Evolutionary conservation across 2,329 filamentous ascomycete genomes (phyloP).

Genomic region (Thermomyces lanuginosus): DNA sequence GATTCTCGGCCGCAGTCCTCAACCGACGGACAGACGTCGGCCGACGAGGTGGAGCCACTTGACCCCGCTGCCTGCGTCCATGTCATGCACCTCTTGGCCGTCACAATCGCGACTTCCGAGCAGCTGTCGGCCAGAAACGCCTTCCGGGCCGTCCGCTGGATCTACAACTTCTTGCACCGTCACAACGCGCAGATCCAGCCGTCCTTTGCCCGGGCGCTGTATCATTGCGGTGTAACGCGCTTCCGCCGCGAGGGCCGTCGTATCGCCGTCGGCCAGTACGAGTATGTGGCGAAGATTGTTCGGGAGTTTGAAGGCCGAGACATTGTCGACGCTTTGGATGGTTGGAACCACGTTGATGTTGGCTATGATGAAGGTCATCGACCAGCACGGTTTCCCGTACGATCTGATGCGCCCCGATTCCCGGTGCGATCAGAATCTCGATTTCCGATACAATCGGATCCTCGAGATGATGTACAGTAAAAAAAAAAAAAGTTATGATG

Average conservation of each 20-base stretch:
- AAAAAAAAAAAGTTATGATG: too few relatives aligned
- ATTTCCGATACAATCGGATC: too few relatives aligned
- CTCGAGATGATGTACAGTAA: too few relatives aligned
- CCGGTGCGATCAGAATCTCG: too few relatives aligned
- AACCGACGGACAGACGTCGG: neutral
- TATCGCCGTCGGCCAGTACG: conserved; percentile 20
- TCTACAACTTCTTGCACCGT: conserved; percentile 30
- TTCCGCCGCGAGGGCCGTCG: conserved; percentile 21
- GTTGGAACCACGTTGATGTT: too few relatives aligned
- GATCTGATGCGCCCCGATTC: too few relatives aligned
- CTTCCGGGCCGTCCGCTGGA: conserved; percentile 31
- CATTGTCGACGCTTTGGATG: too few relatives aligned
- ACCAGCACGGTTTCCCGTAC: too few relatives aligned
- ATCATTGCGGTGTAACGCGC: conserved; percentile 33
- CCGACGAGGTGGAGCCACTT: conserved; percentile 8
- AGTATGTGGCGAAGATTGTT: conserved; percentile 31
- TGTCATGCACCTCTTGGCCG: conserved; percentile 31
- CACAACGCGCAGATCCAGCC: conserved; percentile 28
- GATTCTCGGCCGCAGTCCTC: neutral
- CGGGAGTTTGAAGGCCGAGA: conserved; percentile 26
- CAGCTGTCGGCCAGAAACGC: conserved; percentile 24
- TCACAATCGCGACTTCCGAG: conserved; percentile 24
- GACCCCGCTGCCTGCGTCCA: conserved; percentile 23
- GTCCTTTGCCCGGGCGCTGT: conserved; percentile 32
- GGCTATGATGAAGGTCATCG: too few relatives aligned